Base-by-base conservation (phyloP, 306 rosid genomes). In the Pueraria montana region DNA sequence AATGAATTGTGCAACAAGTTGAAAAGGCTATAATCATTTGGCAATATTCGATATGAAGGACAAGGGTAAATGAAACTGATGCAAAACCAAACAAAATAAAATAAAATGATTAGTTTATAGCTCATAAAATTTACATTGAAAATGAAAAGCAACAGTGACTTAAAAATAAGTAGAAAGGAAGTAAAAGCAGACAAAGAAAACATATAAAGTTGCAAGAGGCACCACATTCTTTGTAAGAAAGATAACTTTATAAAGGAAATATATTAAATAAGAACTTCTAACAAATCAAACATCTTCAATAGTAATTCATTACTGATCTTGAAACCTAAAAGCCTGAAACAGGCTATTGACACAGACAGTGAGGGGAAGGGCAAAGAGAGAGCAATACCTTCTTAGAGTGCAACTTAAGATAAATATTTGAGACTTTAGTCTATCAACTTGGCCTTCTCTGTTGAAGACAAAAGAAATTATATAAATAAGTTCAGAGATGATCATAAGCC, bases 361-460 rank as follows among this genome's bases (percentile, higher is more conserved):
- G 30, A 38, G 13, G 21, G 10, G 26, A 43, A 50, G 32, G 55
- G 26, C 49, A 40, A 52, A 11, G 50, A 68, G 27, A 80, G 42
- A 23, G n/a, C n/a, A n/a, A 40, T 71, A 92, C 97, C 93, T 90
- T 84, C 97, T 89, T 72, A 91, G 97, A 10, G 96, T 93, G 89
- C 97, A 93, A 59, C 97, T 82, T 85, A 93, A 79, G 62, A 91
- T 91, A 32, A 87, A 93, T 82, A 93, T 91, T 86, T 87, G 92
- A 76, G 94, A 85, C 71, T 89, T 86, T 8, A 82, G 26, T 48
- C 59, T 81, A 74, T 91, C 94, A 77, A 89, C 90, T 83, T 72
- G 88, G 76, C 91, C 81, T 3, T 80, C 96, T 82, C 97, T 93
- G 88, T 48, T 80, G 80, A 87, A 53, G 45, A 84, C 72, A 64